These are phyloP conservation scores for Cutaneotrichosporon cyanovorans DNA, from an alignment of 1,284 basidiomycete genomes.

Conservation along the genomic window DNA sequence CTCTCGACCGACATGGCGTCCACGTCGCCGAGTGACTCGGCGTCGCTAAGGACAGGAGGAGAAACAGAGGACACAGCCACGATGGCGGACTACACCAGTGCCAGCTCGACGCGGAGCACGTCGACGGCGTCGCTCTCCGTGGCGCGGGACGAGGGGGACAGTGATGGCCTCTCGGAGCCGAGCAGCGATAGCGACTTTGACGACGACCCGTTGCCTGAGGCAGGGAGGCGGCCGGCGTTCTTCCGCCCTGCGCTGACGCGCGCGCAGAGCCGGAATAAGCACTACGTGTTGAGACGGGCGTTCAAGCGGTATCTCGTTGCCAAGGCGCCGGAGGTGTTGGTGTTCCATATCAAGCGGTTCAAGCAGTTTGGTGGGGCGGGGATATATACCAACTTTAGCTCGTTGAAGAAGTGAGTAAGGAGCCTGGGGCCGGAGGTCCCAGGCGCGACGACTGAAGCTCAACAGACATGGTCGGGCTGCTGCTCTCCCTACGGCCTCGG, in stretches of 20 bases:
- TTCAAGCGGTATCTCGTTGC: constrained; percentile 91
- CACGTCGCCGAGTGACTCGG: no score
- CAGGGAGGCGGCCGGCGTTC: not conserved
- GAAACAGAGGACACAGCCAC: not conserved
- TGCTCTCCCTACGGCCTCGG: no score
- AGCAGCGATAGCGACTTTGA: constrained; percentile 11
- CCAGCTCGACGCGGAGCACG: constrained; percentile 1
- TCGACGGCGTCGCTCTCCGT: not conserved
- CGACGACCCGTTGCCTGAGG: constrained; percentile 23
- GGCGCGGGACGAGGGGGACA: constrained; percentile 7
- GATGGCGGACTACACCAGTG: not conserved
- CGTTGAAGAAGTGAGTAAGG: constrained; percentile 39
- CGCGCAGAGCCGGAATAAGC: constrained; percentile 21
- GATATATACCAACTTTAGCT: constrained; percentile 37
- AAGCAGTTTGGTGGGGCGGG: constrained; percentile 54
- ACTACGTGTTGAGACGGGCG: constrained; percentile 64
- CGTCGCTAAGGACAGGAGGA: no score
- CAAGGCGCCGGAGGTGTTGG: constrained; percentile 74
- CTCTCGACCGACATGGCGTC: not conserved
- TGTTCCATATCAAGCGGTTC: constrained; percentile 89
- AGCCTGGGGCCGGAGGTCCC: no score
- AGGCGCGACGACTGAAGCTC: no score
- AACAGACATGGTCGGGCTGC: no score
- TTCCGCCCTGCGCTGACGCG: constrained; percentile 7
- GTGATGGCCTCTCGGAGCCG: constrained; percentile 37